A percentile compares a stretch with the other conserved stretches of the same genome.
Conservation (phyloP, 345 rosid genomes). For the Microcos paniculata region DNA sequence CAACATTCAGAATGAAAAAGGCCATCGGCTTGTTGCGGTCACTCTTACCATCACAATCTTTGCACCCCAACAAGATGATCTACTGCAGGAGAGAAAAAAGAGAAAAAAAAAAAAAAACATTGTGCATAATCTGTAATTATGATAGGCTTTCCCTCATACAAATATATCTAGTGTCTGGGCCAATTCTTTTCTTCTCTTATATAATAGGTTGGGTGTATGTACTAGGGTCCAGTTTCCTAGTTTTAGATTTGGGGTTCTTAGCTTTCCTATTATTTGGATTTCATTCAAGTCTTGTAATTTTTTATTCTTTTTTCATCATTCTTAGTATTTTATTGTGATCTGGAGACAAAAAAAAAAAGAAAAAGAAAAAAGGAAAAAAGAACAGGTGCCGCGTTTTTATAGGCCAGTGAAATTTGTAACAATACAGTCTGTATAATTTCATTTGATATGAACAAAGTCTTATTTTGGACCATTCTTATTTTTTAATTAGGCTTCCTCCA, state of each 20-base stretch:
- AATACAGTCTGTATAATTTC: not conserved
- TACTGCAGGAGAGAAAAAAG: not conserved
- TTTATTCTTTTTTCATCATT: slow-evolving; percentile 10
- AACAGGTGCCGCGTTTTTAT: slow-evolving; percentile 11
- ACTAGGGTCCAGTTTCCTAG: not conserved
- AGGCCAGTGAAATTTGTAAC: slow-evolving; percentile 12
- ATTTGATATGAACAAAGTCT: not conserved
- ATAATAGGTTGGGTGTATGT: not conserved
- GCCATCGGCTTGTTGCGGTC: not conserved
- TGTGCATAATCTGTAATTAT: slow-evolving; percentile 12
- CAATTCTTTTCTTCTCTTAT: not conserved
- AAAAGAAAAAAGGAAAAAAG: not conserved
- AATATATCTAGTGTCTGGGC: not conserved
- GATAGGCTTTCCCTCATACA: not conserved
- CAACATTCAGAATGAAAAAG: slow-evolving; percentile 64
- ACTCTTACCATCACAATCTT: not conserved
- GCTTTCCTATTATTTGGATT: not conserved
- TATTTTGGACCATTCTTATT: not conserved
- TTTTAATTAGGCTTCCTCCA: no score
- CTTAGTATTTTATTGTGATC: not conserved
- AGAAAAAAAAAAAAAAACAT: no score
- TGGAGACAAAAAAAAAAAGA: not conserved
- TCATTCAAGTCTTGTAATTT: not conserved
- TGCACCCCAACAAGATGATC: not conserved
- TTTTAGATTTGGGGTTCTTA: no score